Evolutionary conservation across 805 yeast species (phyloP).

Genomic region (Candida quercuum): DNA sequence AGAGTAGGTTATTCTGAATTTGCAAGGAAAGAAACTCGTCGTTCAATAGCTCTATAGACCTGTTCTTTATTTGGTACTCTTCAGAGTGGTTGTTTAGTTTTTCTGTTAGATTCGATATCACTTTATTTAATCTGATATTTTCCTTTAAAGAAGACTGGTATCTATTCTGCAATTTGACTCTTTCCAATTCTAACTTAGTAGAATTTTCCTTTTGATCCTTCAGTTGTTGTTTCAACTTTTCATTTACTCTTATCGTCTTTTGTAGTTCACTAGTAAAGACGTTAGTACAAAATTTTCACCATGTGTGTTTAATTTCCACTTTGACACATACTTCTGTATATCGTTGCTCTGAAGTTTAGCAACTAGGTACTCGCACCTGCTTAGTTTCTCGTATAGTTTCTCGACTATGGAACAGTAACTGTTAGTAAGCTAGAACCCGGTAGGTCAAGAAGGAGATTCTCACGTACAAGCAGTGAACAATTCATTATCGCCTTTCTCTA

Average conservation of each 20-base stretch:
- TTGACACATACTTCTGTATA: constrained; percentile 5
- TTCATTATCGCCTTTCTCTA: constrained; percentile 5
- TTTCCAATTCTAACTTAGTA: constrained; percentile 7
- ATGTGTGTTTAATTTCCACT: not conserved
- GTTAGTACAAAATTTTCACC: no score
- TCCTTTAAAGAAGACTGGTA: constrained; percentile 16
- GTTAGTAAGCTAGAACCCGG: no score
- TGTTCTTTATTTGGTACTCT: constrained; percentile 39
- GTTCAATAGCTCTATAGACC: constrained; percentile 52
- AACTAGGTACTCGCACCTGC: constrained; percentile 10
- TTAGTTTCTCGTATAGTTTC: constrained; percentile 4
- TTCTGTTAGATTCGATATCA: constrained; percentile 22
- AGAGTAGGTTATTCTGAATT: constrained; percentile 44
- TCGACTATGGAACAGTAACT: no score
- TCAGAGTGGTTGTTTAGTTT: constrained; percentile 24
- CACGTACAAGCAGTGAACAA: constrained; percentile 9
- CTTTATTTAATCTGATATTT: constrained; percentile 25
- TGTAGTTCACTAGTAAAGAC: constrained; percentile 5
- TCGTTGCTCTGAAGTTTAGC: constrained; percentile 4
- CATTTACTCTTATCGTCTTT: constrained; percentile 4
- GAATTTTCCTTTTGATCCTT: not conserved
- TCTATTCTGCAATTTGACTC: constrained; percentile 16
- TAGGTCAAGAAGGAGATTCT: not conserved
- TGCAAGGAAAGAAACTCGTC: constrained; percentile 62
- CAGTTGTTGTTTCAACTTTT: constrained; percentile 1